Base-by-base conservation (phyloP, 2,329 filamentous ascomycete species). In the Paraphoma sp. region DNA sequence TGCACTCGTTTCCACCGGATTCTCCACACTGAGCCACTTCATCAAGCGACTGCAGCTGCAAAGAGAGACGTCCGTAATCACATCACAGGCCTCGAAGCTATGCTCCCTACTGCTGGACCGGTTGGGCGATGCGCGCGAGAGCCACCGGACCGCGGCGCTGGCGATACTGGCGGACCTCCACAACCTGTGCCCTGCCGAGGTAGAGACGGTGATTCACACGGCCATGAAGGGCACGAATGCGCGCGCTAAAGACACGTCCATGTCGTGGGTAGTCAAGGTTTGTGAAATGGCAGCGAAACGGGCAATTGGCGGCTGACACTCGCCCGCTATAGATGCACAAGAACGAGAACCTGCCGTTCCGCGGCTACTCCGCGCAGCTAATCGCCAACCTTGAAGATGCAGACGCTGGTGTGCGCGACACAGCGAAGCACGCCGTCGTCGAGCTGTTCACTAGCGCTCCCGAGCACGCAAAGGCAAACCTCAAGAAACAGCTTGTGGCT, bases 321-420 rank as follows among this genome's bases (percentile, higher is more conserved):
- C 33, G 3, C 14, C 9, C 14, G 6, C 33, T 36, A 38, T 71
- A 92, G 85, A 96, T 94, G 89, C 90, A 95, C 74, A 86, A 89
- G 71, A 89, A 92, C 51, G 86, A 93, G 56, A 87, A 87, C 40
- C 81, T 97, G 63, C 88, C 89, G 38, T 97, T 97, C 78, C 89
- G 92, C 60, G 82, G 81, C 69, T 97, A 96, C 73, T 93, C 96
- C 1, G 89, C 91, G 2, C 84, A 85, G 10, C 83, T 97, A 41
- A 94, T 97, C 80, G 89, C 92, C 52, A 85, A 95, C 64, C 84
- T 97, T 42, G 94, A 97, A 78, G 93, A 97, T 75, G 90, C 93
- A 9, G 94, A 97, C 74, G 89, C 90, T 48, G 89, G 87, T 77
- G 93, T 97, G 62, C 87, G 94, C 74, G 93, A 97, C 69, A 85